Conservation (phyloP, 116 monocot genomes). For the Posidonia oceanica region DNA sequence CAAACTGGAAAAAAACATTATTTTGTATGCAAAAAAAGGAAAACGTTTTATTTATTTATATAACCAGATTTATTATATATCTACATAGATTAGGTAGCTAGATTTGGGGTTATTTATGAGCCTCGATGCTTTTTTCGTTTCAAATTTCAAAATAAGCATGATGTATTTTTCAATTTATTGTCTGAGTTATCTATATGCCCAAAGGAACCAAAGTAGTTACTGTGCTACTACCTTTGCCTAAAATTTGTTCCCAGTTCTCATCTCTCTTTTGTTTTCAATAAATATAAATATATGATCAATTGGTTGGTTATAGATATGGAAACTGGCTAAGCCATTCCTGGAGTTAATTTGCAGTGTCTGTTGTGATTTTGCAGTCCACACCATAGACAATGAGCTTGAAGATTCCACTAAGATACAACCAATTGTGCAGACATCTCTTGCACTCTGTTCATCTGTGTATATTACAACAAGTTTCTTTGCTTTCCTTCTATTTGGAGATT, state of each 20-base stretch:
- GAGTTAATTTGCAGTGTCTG: background rate
- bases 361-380: conserved; percentile 42
- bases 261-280: background rate
- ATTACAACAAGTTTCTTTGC: conserved; percentile 56
- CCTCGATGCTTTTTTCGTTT: no score
- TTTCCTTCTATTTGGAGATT: conserved; percentile 63
- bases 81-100: no score
- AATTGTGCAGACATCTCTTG: conserved; percentile 40
- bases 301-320: background rate
- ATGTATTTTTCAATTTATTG: no score
- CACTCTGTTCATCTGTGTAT: conserved; percentile 52
- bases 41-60: no score
- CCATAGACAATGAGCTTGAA: conserved; percentile 53
- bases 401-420: conserved; percentile 39
- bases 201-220: no score
- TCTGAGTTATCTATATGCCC: no score
- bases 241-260: background rate
- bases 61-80: no score
- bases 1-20: no score
- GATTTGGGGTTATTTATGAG: no score
- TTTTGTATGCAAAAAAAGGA: no score
- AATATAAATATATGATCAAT: background rate
- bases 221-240: no score
- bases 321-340: background rate
- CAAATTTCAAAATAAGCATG: no score